Conservation (phyloP, 2,329 filamentous ascomycete species). For the Calonectria hawksworthii region DNA sequence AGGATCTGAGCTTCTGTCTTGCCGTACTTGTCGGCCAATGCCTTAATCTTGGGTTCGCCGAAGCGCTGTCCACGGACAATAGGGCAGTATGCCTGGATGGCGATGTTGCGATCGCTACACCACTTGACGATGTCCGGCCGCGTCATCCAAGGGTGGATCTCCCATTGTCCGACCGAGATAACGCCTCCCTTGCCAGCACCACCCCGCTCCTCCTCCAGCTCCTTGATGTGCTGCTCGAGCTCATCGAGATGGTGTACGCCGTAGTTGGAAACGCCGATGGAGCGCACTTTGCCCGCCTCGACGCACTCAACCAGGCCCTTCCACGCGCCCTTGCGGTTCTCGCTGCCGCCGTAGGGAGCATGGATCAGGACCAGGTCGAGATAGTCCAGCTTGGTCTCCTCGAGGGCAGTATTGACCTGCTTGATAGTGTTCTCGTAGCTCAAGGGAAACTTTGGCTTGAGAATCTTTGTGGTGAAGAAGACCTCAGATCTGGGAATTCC, state of each 20-base stretch:
- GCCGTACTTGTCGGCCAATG: conserved; percentile 78
- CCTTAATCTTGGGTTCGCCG: conserved; percentile 75
- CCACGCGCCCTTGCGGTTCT: conserved; percentile 71
- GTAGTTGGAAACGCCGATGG: conserved; percentile 76
- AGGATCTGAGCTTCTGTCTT: conserved; percentile 84
- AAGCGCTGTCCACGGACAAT: conserved; percentile 78
- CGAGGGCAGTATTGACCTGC: conserved; percentile 74
- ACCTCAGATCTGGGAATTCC: conserved; percentile 61
- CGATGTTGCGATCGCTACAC: conserved; percentile 75
- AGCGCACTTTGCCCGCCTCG: conserved; percentile 72
- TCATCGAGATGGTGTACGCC: conserved; percentile 74
- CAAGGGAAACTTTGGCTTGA: conserved; percentile 53
- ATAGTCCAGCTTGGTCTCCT: conserved; percentile 73
- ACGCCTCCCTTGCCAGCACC: conserved; percentile 77
- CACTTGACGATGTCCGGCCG: conserved; percentile 85
- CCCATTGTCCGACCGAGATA: conserved; percentile 88
- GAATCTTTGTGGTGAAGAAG: conserved; percentile 71
- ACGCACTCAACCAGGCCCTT: conserved; percentile 74
- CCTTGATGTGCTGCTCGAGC: conserved; percentile 69
- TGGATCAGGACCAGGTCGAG: conserved; percentile 77
- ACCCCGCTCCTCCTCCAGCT: conserved; percentile 72
- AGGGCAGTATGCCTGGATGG: conserved; percentile 74
- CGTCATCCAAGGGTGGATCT: conserved; percentile 90
- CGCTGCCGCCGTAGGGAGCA: conserved; percentile 70
- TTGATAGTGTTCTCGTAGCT: conserved; percentile 75